Base-by-base conservation (phyloP, 2,329 filamentous ascomycete species). In the Diaporthe longicolla region DNA sequence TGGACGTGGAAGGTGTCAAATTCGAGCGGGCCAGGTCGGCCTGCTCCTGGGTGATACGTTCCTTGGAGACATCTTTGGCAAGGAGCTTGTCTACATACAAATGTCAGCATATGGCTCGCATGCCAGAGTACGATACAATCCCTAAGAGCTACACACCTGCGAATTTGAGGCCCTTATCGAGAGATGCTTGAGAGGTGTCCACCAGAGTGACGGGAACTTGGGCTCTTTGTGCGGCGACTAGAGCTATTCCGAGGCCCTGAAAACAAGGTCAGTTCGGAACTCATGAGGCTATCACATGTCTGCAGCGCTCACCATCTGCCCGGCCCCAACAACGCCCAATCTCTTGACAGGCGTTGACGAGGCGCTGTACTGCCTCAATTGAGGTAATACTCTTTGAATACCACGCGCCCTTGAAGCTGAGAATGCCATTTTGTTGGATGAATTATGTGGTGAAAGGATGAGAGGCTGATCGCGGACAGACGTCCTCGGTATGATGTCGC, bases 211-310 rank as follows among this genome's bases (percentile, higher is more conserved):
- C 96, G 3, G 95, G 93, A 0, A 99, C 90, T 75, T 91, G 88
- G 57, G 96, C 96, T 82, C 88, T 95, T 77, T 94, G 92, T 57
- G 96, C 95, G 68, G 96, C 97, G 61, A 99, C 96, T 21, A 99
- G 91, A 68, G 97, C 97, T 82, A 99, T 99, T 74, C 97, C 97
- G 58, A 99, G 87, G 74, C 97, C 97, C 96, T 98, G 79, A 57
- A 19, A 43, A 43, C 78, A 74, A 81, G 81, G 81, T 81, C 54
- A 79, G 77, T 72, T 75, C 7, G 32, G n/a, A 32, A 48, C 24
- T 52, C 35, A 29, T 21, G 32, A 71, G 61, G 65, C 57, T 74
- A 77, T 85, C 81, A 83, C 83, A 84, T 86, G 84, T 77, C 73
- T 79, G 72, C 24, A 19, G 58, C 15, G 26, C 88, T 81, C 84